phyloP scores from a whole-genome alignment of 2,329 filamentous ascomycete genomes.

The Pseudogymnoascus sp. region DNA sequence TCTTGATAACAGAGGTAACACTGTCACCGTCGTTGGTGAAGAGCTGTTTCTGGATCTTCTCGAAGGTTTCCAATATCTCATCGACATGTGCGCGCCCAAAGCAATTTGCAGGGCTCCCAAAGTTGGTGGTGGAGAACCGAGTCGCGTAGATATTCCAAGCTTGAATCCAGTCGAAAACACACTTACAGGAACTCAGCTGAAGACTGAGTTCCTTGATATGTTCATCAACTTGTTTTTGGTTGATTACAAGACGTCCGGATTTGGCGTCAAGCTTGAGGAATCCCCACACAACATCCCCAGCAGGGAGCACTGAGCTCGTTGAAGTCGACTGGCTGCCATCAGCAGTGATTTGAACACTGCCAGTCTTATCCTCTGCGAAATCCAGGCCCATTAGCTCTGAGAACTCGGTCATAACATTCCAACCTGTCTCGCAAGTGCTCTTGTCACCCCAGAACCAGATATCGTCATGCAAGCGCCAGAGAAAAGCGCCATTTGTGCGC shows the following conservation, averaged over 20 bases:
- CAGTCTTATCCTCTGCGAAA: slow-evolving; percentile 51
- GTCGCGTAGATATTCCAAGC: slow-evolving; percentile 50
- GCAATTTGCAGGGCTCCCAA: slow-evolving; percentile 43
- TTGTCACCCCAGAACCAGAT: slow-evolving; percentile 61
- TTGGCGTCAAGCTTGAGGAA: slow-evolving; percentile 44
- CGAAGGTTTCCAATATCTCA: slow-evolving; percentile 42
- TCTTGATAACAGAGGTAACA: slow-evolving; percentile 40
- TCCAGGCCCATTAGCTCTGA: slow-evolving; percentile 44
- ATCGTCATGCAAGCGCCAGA: slow-evolving; percentile 57
- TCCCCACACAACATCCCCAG: slow-evolving; percentile 47
- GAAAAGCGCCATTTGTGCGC: slow-evolving; percentile 40
- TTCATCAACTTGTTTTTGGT: slow-evolving; percentile 42
- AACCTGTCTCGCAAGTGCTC: slow-evolving; percentile 42
- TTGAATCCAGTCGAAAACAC: slow-evolving; percentile 49
- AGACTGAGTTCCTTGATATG: slow-evolving; percentile 47
- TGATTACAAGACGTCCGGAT: slow-evolving; percentile 43
- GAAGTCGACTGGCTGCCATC: neutral
- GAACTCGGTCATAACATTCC: slow-evolving; percentile 49
- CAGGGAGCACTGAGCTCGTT: slow-evolving; percentile 32
- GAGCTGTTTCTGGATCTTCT: slow-evolving; percentile 41
- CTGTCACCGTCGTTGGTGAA: slow-evolving; percentile 34
- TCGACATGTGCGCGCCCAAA: slow-evolving; percentile 46
- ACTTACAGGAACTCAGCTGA: slow-evolving; percentile 45
- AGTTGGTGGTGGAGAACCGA: slow-evolving; percentile 49
- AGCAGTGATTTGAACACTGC: slow-evolving; percentile 34